phyloP scores from a whole-genome alignment of 1,284 basidiomycete species.

The Malassezia globosa region DNA sequence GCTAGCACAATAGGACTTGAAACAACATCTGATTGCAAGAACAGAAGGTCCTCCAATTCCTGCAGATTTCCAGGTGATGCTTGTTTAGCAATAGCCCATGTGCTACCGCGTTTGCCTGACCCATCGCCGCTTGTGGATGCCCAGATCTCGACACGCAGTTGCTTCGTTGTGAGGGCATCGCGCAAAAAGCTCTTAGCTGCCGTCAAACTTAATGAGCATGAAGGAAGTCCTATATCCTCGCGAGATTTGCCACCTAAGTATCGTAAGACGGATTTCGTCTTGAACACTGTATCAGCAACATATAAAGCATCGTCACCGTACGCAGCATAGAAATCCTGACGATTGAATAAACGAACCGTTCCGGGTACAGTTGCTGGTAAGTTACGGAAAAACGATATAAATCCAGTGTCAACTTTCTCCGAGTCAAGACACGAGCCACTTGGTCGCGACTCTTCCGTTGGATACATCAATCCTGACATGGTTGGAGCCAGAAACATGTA shows the following conservation, averaged over 20 bases:
- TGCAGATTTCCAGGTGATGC: slow-evolving; percentile 91
- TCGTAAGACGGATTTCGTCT: slow-evolving; percentile 44
- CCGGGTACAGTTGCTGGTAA: slow-evolving; percentile 26
- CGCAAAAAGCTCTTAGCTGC: slow-evolving; percentile 78
- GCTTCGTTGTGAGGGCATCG: slow-evolving; percentile 77
- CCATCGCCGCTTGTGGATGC: slow-evolving; percentile 34
- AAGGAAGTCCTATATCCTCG: slow-evolving; percentile 23
- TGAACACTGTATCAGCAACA: slow-evolving; percentile 65
- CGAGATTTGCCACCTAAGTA: slow-evolving; percentile 30
- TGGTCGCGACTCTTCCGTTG: slow-evolving; percentile 20
- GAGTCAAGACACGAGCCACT: not conserved
- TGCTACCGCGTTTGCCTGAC: slow-evolving; percentile 60
- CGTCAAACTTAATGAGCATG: slow-evolving; percentile 64
- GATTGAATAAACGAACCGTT: slow-evolving; percentile 43
- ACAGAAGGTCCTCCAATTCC: slow-evolving; percentile 84
- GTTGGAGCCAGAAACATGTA: not conserved
- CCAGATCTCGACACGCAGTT: slow-evolving; percentile 81
- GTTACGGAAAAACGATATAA: slow-evolving; percentile 30
- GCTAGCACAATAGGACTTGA: slow-evolving; percentile 83
- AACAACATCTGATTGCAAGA: slow-evolving; percentile 68
- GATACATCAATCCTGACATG: slow-evolving; percentile 45
- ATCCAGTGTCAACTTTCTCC: slow-evolving; percentile 32
- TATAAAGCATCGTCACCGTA: slow-evolving; percentile 80
- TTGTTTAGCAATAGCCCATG: slow-evolving; percentile 61
- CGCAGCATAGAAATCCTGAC: slow-evolving; percentile 69